Evolutionary conservation across 257 asterid genomes (phyloP).

Genomic region (Gentiana dahurica): DNA sequence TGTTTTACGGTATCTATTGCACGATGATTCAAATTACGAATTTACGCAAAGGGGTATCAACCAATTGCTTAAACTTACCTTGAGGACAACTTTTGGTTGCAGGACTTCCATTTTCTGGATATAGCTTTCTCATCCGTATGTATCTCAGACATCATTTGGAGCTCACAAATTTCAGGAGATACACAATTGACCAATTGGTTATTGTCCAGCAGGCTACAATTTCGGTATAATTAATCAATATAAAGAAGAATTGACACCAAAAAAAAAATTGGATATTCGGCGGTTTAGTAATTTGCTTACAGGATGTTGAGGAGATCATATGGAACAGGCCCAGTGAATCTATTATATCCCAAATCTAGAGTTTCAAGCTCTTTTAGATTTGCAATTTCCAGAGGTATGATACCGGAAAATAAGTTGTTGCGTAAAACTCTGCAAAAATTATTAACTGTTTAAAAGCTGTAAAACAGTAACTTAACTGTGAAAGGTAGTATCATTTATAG

Average conservation of each 20-base stretch:
- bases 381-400: conserved; percentile 53
- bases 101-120: conserved; percentile 16
- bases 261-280: background rate
- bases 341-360: conserved; percentile 69
- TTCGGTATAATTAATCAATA: background rate
- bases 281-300: conserved; percentile 28
- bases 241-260: background rate
- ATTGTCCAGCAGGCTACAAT: conserved; percentile 65
- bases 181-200: conserved; percentile 30
- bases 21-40: no score
- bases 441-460: conserved; percentile 2
- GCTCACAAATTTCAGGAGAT: conserved; percentile 38
- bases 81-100: conserved; percentile 15
- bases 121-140: conserved; percentile 39
- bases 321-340: conserved; percentile 69
- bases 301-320: conserved; percentile 42
- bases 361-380: conserved; percentile 51
- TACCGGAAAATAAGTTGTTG: conserved; percentile 77
- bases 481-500: no score
- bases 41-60: background rate
- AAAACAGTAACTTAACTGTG: no score
- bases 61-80: conserved; percentile 6
- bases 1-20: no score
- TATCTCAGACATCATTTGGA: conserved; percentile 43
- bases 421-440: conserved; percentile 46